Evolutionary conservation across 1,139 yeast genomes (phyloP), one percentile per base, ranked within the genome.

Genomic region (Lodderomyces beijingensis): DNA sequence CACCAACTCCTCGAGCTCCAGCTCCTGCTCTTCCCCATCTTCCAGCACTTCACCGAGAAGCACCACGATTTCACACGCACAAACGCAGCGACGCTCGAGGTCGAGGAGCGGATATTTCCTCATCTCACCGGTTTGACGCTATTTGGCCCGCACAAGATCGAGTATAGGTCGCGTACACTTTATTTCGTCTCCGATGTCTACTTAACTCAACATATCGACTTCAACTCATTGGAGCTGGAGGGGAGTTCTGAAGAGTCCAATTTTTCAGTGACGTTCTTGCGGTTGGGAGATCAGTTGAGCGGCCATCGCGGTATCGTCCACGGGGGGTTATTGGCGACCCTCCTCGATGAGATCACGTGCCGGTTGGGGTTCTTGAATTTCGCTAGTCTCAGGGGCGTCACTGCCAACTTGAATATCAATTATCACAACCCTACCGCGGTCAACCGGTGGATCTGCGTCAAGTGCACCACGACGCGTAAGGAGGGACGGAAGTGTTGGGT

Each of bases 221-320:
- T 3, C 16, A 25, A 24, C 20, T 6, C 14, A 11, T 7, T 10
- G 6, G 14, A 23, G 7, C 7, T 6, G 14, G 12, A 23, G 10
- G 25, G 14, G 7, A 34, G 15, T 4, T 23, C 43, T n/a, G 25
- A 28, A n/a, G 44, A 36, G 2, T 44, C 46, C 16, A 55, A 56
- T 33, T 49, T 37, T 34, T 49, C 57, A 2, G 31, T 54, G 13
- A 70, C 75, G 0, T 63, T 72, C 32, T 64, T 70, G 47, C 66
- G 62, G 32, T 49, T 74, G 25, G 80, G 79, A 2, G 48, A 58
- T 7, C 52, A 55, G 36, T 52, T 74, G 15, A 61, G 74, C 0
- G 77, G 78, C 1, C 79, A 74, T 47, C 53, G 59, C 9, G 68
- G 68, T 4, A 69, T 74, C 5, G 64, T 74, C n/a, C 79, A 74